Evolutionary conservation across 2,329 filamentous ascomycete genomes (phyloP), one percentile per base, ranked within the genome.

Genomic region (Shiraia sp.): DNA sequence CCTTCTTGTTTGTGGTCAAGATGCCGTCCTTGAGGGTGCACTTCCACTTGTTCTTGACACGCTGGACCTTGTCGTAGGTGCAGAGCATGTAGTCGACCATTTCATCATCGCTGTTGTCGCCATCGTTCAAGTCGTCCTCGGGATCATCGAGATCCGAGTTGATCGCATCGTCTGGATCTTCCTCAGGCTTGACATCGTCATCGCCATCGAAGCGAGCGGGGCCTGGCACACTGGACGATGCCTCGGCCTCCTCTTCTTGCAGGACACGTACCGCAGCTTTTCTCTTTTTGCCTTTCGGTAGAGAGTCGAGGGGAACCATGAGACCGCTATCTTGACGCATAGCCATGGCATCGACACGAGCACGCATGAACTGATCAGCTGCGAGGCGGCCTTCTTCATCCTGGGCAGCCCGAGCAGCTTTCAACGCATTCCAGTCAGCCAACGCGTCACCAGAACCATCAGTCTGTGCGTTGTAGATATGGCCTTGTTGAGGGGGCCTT

Each of bases 21-120:
- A 99, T 88, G 14, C 93, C 93, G 63, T 99, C 93, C 75, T 97
- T 97, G 51, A 99, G 83, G 1, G 90, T 91, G 73, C 93, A 99
- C 87, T 99, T 99, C 87, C 87, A 74, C 62, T 67, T 99, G 75
- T 97, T 99, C 84, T 99, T 99, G 62, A 97, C 93, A 33, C 93
- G 82, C 73, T 97, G 92, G 8, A 99, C 93, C 76, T 99, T 99
- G 76, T 99, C 93, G 68, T 99, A 99, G 68, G 95, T 96, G 76
- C 93, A 99, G 28, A 99, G 84, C 88, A 99, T 97, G 66, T 95
- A 91, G 57, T 95, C 88, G 1, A 86, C 85, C 53, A 87, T 81
- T 25, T 85, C 82, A 30, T 95, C 91, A 46, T 95, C 90, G 10
- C 90, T 88, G 36, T 93, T 91, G 24, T 93, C 89, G 16, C 92